Conservation (phyloP, 1,284 basidiomycete genomes). For the Fomitopsis palustris region DNA sequence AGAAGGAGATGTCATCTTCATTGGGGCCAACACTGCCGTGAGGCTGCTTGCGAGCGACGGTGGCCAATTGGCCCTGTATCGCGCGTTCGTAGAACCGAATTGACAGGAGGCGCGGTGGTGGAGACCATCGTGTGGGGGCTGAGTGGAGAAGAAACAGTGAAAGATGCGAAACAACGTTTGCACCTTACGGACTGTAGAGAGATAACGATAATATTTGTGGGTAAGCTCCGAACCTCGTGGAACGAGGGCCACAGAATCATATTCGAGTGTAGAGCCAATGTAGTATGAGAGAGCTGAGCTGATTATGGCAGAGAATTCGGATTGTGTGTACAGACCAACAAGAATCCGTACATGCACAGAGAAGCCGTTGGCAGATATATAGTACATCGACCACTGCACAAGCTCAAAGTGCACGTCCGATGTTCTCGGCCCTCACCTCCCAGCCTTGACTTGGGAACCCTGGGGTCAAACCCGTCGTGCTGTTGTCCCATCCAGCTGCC, state of each 20-base stretch:
- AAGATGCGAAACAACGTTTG: no score
- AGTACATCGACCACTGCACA: not conserved
- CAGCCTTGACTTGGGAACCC: constrained; percentile 48
- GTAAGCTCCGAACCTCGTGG: no score
- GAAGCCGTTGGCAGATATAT: no score
- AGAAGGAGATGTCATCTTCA: constrained; percentile 80
- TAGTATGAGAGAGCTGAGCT: no score
- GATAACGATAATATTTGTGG: no score
- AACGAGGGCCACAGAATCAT: no score
- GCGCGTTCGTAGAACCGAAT: constrained; percentile 27
- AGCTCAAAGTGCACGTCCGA: constrained; percentile 39
- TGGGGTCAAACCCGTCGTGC: constrained; percentile 31
- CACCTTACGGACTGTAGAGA: no score
- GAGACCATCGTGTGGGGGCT: not conserved
- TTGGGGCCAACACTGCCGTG: constrained; percentile 71
- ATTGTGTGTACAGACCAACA: no score
- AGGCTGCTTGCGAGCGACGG: constrained; percentile 38
- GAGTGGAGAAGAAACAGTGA: not conserved
- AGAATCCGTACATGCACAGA: no score
- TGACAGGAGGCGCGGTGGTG: not conserved
- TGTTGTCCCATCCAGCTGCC: constrained; percentile 54
- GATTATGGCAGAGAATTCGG: no score
- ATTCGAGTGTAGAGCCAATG: no score
- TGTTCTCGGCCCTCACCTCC: constrained; percentile 41
- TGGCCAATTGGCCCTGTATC: constrained; percentile 36